Evolutionary conservation across 768 basidiomycete species (phyloP), one percentile per base, ranked within the genome.

Genomic region (Tulasnella sp.): DNA sequence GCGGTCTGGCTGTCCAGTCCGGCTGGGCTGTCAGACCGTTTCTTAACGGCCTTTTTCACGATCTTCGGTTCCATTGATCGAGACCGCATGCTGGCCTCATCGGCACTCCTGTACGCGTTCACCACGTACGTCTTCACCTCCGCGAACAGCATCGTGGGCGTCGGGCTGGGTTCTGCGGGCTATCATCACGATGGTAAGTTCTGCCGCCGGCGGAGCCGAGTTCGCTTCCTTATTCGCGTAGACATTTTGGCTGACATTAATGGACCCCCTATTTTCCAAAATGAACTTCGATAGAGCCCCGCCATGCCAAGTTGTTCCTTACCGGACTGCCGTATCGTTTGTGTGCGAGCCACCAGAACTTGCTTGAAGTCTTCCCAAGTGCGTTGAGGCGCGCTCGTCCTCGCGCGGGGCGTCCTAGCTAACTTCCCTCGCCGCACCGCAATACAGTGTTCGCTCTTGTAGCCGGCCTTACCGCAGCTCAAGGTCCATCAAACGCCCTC

Each of bases 91-190:
- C n/a, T 64, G 60, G 60, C 22, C 28, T 64, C 60, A 0, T 31
- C 60, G 60, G 60, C 60, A 16, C 60, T 64, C 60, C 31, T 64
- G 1, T 64, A 64, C n/a, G 60, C 60, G n/a, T 64, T 64, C 60
- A 31, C 31, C 11, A 64, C 60, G 60, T 64, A 64, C 60, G 60
- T 31, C 4, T 64, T 64, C 12, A 64, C 60, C 31, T 64, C 60
- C n/a, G 60, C 60, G 31, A 64, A 31, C 14, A 64, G 60, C 60
- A 31, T 64, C 12, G 60, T 64, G n/a, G 60, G 60, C 31, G 60
- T 64, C 24, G 60, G 8, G 60, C 31, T 64, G 60, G 60, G 60
- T 31, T 64, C 60, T n/a, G 1, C 60, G 60, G 60, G 60, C n/a
- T 64, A 64, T 31, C n/a, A 64, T 28, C 60, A 64, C 24, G 24